Base-by-base conservation (phyloP, 768 basidiomycete genomes). In the Lactarius vividus region DNA sequence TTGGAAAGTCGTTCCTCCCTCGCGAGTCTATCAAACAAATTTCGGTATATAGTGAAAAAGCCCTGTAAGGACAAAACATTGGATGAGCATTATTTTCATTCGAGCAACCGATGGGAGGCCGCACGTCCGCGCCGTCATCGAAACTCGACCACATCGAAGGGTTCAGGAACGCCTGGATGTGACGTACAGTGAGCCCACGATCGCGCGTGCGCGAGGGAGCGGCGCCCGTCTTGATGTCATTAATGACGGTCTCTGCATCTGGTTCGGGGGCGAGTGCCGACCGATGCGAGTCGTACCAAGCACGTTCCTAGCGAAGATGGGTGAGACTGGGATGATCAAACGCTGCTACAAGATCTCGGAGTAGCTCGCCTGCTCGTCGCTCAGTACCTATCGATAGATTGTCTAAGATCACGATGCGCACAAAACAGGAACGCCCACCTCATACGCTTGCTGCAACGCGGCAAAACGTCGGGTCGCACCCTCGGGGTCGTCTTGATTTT, bases 261-360 rank as follows among this genome's bases (percentile, higher is more conserved):
- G 92, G 85, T 71, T 91, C 90, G 3, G 91, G 90, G 20, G 81
- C 79, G 8, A 94, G 81, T 29, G 91, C 89, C 33, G 89, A 87
- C 64, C 88, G 87, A 75, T 98, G 96, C 5, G 87, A 87, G 76
- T 99, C 97, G 76, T 99, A 99, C 92, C 95, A 99, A 53, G 97
- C 95, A 71, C 97, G 83, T 82, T 98, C 96, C 91, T 96, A 62
- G 58, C 54, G 31, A 35, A 42, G 54, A 49, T 44, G 16, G n/a
- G 28, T 57, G 35, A 63, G 57, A 63, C 52, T 0, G 46, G 35
- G 35, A 35, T 15, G 3, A 35, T 59, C 10, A 44, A 2, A 37
- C n/a, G 18, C 37, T 63, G 33, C 37, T 4, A 10, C n/a, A 13
- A 33, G 18, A 29, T 54, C 59, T 64, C 53, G 57, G 53, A 11